Evolutionary conservation across 73 alveolate genomes (phyloP), one percentile per base, ranked within the genome.

Genomic region (Paramecium octaurelia): DNA sequence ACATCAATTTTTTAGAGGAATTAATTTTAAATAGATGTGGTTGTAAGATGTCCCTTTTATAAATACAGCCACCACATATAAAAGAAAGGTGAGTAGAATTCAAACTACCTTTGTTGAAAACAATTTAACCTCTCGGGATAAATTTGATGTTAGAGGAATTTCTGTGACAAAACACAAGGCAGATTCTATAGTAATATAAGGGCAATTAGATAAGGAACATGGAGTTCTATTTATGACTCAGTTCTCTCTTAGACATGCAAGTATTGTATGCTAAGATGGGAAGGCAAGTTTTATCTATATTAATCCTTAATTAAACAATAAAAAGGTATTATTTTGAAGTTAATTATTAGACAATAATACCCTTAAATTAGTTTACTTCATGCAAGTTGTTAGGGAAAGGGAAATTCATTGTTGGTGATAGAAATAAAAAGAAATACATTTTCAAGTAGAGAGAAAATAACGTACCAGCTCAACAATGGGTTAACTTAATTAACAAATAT

Each of bases 281-380:
- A 3, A n/a, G 0, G 16, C 88, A 4, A 31, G 9, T 21, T 75
- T 75, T 4, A 75, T 75, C 40, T 75, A 75, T 40, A 75, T 35
- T 75, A 75, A 75, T 75, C 88, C 88, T 14, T 35, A 75, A 75
- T 75, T 75, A 40, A 34, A 75, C 38, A 75, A 75, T 18, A 75
- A 75, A 75, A 75, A 75, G 23, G 88, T 75, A 75, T 14, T 75
- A 10, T 1, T 0, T 18, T 18, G 18, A 18, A 3, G 1, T n/a
- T 8, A 12, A 12, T 12, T 75, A 1, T 21, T 34, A 75, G 88
- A 75, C 69, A 14, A 36, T 36, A 4, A 75, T 75, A 6, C 48
- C 35, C 18, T 75, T 75, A 18, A 75, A 75, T 75, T 36, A 75
- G 14, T 75, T 36, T 40, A 75, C 88, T 3, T 36, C 36, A 36